Evolutionary conservation across 352 stramenopile species (phyloP).

Genomic region (Globisporangium paroecandrum): DNA sequence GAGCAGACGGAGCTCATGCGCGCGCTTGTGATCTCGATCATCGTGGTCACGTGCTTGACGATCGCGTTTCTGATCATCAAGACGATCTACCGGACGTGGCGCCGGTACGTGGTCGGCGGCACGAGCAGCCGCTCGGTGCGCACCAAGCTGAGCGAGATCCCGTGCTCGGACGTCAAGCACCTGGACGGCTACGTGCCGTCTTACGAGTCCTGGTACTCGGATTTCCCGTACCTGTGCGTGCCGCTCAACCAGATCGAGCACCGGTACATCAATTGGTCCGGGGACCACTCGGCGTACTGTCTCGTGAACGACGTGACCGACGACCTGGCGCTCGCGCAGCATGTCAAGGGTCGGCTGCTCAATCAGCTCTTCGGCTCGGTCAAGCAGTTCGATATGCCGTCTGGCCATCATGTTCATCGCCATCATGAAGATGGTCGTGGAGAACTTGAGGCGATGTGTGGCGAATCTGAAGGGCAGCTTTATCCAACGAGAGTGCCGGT

Average conservation of each 20-base stretch:
- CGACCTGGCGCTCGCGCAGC: conserved; percentile 38
- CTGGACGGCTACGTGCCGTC: conserved; percentile 56
- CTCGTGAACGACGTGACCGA: conserved; percentile 62
- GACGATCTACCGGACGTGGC: conserved; percentile 33
- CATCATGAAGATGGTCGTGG: not conserved
- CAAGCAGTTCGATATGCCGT: conserved; percentile 47
- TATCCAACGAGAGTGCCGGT: not conserved
- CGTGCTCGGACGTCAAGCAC: conserved; percentile 39
- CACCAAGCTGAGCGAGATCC: conserved; percentile 41
- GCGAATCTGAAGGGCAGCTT: not conserved
- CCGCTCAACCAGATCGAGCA: conserved; percentile 49
- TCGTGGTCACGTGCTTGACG: conserved; percentile 29
- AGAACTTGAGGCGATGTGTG: conserved; percentile 7
- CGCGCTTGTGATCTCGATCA: conserved; percentile 41
- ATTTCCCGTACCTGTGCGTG: conserved; percentile 63
- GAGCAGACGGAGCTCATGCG: conserved; percentile 36
- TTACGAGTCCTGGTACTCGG: conserved; percentile 69
- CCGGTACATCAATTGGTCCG: conserved; percentile 54
- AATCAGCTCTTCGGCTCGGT: conserved; percentile 55
- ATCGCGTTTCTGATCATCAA: conserved; percentile 34
- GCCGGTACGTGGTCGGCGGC: conserved; percentile 34
- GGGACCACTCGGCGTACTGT: conserved; percentile 51
- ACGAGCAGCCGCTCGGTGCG: conserved; percentile 21
- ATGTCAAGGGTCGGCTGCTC: conserved; percentile 38
- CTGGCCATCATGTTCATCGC: not conserved